Evolutionary conservation across 129 eudicot genomes (phyloP), one percentile per base, ranked within the genome.

Genomic region (Flaveria linearis): DNA sequence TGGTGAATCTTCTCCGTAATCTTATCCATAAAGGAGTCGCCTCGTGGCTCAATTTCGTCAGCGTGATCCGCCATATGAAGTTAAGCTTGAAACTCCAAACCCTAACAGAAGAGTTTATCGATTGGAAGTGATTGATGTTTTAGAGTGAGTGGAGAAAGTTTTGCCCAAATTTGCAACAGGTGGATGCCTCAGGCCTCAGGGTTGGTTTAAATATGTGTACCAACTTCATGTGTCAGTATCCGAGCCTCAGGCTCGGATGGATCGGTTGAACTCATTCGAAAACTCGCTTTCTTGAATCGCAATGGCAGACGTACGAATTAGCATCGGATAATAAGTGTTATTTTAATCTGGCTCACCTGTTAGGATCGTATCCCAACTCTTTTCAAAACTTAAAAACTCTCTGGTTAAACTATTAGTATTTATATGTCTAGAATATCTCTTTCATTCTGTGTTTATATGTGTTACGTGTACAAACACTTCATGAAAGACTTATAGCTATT

Each of bases 1-100:
- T 57, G 86, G 66, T 88, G 90, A 78, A 86, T 26, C 87, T 90
- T 90, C 8, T 90, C 93, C 2, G 88, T 70, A n/a, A 85, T 69
- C 80, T 87, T 91, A 33, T 91, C 97, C 79, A 86, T 80, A 42
- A 91, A 77, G 9, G 96, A 85, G 17, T 86, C 92, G 0, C 42
- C 68, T 72, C 77, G 81, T 14, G 79, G 85, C 53, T 83, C 89
- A 61, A 80, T 80, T 66, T 90, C 96, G 62, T 90, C 96, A 15
- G 36, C 84, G 69, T 86, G 88, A 63, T 92, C 96, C 58, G 96
- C 92, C 97, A 92, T 92, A 12, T 46, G 7, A 36, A n/a, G 9
- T 23, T 30, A 75, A 62, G 7, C 74, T 22, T 28, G 28, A 18
- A 52, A 69, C 50, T 61, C 26, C 3, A 69, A 81, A 81, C 68